phyloP scores from a whole-genome alignment of 441 rosid genomes.

The Isatis lusitanica region DNA sequence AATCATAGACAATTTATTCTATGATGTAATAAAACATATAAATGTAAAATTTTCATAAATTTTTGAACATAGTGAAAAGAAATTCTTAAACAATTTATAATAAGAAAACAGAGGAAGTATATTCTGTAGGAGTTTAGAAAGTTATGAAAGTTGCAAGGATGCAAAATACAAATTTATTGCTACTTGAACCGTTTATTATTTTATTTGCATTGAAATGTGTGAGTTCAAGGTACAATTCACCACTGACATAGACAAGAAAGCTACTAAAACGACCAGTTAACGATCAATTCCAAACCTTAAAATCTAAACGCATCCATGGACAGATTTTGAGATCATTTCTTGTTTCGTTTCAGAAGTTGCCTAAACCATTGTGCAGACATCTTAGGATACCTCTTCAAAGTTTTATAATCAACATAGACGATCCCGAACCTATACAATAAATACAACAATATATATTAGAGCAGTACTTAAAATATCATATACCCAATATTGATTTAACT shows the following conservation, averaged over 20 bases:
- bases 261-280: not conserved
- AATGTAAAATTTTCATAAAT: too few relatives aligned
- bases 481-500: not conserved
- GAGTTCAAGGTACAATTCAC: constrained; percentile 7
- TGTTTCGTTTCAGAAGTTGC: constrained; percentile 52
- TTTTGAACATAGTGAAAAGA: too few relatives aligned
- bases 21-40: too few relatives aligned
- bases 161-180: not conserved
- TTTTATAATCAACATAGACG: constrained; percentile 73
- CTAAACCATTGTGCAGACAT: constrained; percentile 91
- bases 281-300: not conserved
- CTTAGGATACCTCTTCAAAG: constrained; percentile 77
- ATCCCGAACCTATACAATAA: constrained; percentile 58
- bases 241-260: constrained; percentile 1
- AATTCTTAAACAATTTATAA: too few relatives aligned
- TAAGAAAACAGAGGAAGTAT: too few relatives aligned
- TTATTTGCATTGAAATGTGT: constrained; percentile 10
- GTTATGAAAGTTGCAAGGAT: not conserved
- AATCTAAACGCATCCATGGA: not conserved
- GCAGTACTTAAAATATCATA: not conserved
- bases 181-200: not conserved
- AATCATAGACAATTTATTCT: too few relatives aligned
- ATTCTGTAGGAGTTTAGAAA: not conserved
- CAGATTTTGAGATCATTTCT: constrained; percentile 17
- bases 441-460: not conserved